A percentile compares a stretch with the other conserved stretches of the same genome.
Evolutionary conservation across 1,284 basidiomycete genomes (phyloP).

Genomic region (Erythrobasidium hasegawianum): DNA sequence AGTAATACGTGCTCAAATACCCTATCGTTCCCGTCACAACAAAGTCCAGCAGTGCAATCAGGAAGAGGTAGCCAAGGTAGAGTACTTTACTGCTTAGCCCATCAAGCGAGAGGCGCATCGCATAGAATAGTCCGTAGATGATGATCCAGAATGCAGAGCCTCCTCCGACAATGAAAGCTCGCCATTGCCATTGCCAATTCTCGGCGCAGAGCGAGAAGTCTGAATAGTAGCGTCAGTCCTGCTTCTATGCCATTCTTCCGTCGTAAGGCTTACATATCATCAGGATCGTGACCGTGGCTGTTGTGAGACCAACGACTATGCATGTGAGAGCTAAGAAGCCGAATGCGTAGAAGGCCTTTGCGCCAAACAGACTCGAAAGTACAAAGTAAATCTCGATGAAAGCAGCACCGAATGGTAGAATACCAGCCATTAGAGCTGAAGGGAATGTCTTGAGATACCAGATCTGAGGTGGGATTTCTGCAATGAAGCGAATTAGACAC

Average conservation of each 20-base stretch:
- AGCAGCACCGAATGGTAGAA: slow-evolving; percentile 90
- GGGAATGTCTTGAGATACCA: slow-evolving; percentile 56
- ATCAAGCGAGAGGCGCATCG: slow-evolving; percentile 73
- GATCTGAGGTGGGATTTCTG: slow-evolving; percentile 49
- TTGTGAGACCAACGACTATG: slow-evolving; percentile 75
- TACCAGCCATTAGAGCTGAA: slow-evolving; percentile 75
- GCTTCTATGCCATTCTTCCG: too few relatives aligned
- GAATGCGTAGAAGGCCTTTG: slow-evolving; percentile 66
- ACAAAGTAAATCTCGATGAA: slow-evolving; percentile 96
- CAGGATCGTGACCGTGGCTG: slow-evolving; percentile 82
- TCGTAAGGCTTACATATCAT: slow-evolving; percentile 64
- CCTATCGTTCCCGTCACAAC: slow-evolving; percentile 67
- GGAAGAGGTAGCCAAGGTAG: slow-evolving; percentile 85
- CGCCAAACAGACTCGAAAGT: slow-evolving; percentile 83
- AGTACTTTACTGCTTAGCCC: slow-evolving; percentile 78
- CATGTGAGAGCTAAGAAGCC: slow-evolving; percentile 91
- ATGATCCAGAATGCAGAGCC: slow-evolving; percentile 91
- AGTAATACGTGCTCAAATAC: slow-evolving; percentile 69
- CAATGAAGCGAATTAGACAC: too few relatives aligned
- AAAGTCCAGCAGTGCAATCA: slow-evolving; percentile 80
- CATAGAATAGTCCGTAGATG: slow-evolving; percentile 58
- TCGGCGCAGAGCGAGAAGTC: slow-evolving; percentile 91
- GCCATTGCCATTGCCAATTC: slow-evolving; percentile 99
- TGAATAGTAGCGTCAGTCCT: slow-evolving; percentile 42
- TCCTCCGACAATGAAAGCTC: slow-evolving; percentile 88